phyloP scores from a whole-genome alignment of 345 rosid genomes.

The Firmiana major region DNA sequence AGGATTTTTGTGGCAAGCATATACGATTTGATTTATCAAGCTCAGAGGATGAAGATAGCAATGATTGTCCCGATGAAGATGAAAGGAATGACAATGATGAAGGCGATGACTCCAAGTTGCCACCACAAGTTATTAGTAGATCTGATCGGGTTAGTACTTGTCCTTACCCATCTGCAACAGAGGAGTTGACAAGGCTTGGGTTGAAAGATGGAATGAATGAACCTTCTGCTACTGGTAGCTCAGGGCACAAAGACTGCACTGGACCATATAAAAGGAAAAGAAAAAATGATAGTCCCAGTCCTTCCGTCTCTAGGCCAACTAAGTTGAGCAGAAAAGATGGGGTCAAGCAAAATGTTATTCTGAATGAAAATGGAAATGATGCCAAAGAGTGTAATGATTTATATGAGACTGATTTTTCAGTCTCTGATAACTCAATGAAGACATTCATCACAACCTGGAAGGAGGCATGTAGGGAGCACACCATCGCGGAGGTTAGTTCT shows the following conservation, averaged over 20 bases:
- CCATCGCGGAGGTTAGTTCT: conserved; percentile 47
- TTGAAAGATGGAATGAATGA: conserved; percentile 40
- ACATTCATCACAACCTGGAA: conserved; percentile 81
- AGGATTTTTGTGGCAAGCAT: conserved; percentile 63
- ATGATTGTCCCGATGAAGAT: conserved; percentile 29
- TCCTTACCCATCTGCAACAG: conserved; percentile 88
- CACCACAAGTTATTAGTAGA: conserved; percentile 25
- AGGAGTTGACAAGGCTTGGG: conserved; percentile 77
- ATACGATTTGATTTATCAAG: conserved; percentile 59
- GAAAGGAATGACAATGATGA: conserved; percentile 22
- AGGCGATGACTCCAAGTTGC: background rate
- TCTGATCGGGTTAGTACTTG: conserved; percentile 57
- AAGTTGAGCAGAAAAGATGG: conserved; percentile 35
- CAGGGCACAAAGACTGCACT: conserved; percentile 14
- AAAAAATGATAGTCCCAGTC: conserved; percentile 31
- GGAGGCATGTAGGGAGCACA: conserved; percentile 62
- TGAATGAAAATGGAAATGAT: conserved; percentile 25
- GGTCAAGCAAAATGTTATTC: conserved; percentile 26
- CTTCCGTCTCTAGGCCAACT: conserved; percentile 24
- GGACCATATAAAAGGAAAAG: conserved; percentile 24
- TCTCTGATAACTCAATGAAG: conserved; percentile 41
- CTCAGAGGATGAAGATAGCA: conserved; percentile 60
- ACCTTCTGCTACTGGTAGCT: conserved; percentile 24
- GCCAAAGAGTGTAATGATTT: conserved; percentile 19
- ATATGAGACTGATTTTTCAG: conserved; percentile 43